Base-by-base conservation (phyloP, 1,139 yeast genomes). In the Williopsis jadinii region DNA sequence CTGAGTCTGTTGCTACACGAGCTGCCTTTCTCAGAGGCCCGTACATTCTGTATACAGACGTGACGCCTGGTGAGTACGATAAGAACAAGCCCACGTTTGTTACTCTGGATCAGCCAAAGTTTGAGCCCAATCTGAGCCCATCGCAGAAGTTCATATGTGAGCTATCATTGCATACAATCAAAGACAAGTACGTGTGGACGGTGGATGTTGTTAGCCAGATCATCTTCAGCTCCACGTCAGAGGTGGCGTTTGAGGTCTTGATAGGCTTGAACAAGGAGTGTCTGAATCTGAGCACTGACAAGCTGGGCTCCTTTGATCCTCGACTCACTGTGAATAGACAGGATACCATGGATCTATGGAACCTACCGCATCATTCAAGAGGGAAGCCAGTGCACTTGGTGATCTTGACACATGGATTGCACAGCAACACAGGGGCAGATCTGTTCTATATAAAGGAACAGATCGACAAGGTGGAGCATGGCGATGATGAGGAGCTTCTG, bases 1-100 rank as follows among this genome's bases (percentile, higher is more conserved):
- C 68, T 6, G 95, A 87, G 54, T 77, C 80, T 43, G 60, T 85
- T 10, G 79, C 96, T 0, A 64, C 85, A 52, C 63, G 97, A 37
- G 96, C 97, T 0, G 95, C 95, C 0, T 86, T 83, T 56, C 64
- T 92, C 26, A 81, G 88, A 34, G 98, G 97, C 0, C 98, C 98
- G 0, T 90, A 78, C 56, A 74, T 84, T n/a, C 60, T 92, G 3
- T 92, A 90, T 55, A 92, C 82, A 19, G 97, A 92, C 60, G 80
- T 94, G 40, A 65, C 80, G 38, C 71, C 85, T 1, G 74, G 65
- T 9, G 84, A 75, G 28, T 92, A 78, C 56, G 71, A 77, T 41
- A 81, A 76, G 46, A 64, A 73, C 26, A 63, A 68, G 37, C 80
- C 81, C 48, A 64, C 66, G 2, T 77, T 74, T 50, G 70, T 76